Evolutionary conservation across 2,329 filamentous ascomycete species (phyloP).

Genomic region (Plenodomus lindquistii): DNA sequence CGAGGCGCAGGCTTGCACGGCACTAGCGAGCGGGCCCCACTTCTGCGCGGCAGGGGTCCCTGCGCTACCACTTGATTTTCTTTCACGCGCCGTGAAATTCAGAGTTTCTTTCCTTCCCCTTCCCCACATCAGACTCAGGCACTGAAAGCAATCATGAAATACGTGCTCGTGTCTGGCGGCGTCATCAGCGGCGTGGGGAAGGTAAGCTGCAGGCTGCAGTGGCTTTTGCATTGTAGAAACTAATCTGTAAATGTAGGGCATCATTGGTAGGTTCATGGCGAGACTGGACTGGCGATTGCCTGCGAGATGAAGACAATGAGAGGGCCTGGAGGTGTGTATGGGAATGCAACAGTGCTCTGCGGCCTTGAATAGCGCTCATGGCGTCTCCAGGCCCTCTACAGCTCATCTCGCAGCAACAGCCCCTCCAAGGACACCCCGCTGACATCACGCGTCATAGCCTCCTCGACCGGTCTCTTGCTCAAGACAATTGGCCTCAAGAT

Average conservation of each 20-base stretch:
- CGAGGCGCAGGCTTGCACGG: not conserved
- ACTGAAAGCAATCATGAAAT: slow-evolving; percentile 68
- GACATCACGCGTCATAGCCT: slow-evolving; percentile 56
- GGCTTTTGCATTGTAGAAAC: slow-evolving; percentile 17
- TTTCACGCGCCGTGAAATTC: slow-evolving; percentile 29
- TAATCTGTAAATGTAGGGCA: slow-evolving; percentile 54
- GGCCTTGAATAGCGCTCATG: slow-evolving; percentile 1
- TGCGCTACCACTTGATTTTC: slow-evolving; percentile 32
- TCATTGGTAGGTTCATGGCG: slow-evolving; percentile 60
- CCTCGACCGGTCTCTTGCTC: slow-evolving; percentile 72
- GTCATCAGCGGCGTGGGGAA: slow-evolving; percentile 47
- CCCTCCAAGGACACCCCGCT: slow-evolving; percentile 8
- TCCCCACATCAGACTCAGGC: slow-evolving; percentile 46
- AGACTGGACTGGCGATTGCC: not conserved
- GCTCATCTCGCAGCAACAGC: not conserved
- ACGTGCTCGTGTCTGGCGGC: slow-evolving; percentile 78
- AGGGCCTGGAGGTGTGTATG: not conserved
- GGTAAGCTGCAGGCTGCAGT: slow-evolving; percentile 47
- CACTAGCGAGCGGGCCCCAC: slow-evolving; percentile 7
- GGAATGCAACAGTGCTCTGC: not conserved
- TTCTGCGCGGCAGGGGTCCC: slow-evolving; percentile 11
- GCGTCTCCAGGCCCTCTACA: not conserved
- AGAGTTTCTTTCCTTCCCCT: slow-evolving; percentile 47
- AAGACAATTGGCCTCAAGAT: slow-evolving; percentile 81
- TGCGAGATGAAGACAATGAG: not conserved